Evolutionary conservation across 257 asterid genomes (phyloP), one percentile per base, ranked within the genome.

Genomic region (Vinca minor): DNA sequence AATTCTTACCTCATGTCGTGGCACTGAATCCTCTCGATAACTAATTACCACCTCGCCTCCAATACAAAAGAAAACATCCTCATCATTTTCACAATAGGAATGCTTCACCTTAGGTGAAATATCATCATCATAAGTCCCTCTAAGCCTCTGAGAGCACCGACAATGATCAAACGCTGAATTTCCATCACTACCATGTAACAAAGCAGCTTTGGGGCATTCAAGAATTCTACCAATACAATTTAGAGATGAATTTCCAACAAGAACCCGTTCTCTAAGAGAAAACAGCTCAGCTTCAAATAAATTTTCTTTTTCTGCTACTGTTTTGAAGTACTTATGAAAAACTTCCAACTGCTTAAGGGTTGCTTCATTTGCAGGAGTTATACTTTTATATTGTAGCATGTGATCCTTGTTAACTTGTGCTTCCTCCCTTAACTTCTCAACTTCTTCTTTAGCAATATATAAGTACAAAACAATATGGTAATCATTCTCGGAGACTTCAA

Each of bases 321-420:
- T 75, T 74, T 66, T 84, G 4, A 76, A 74, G 70, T 76, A 84
- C 83, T 87, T 94, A 53, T 79, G 77, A 52, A 82, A 76, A 41
- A 45, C 65, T 73, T 87, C 98, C 79, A 87, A 76, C 70, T 87
- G 85, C 70, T 79, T 85, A 63, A 89, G 81, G 31, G 97, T 96
- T 28, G 78, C 85, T 82, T 92, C 98, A 65, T 83, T 92, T 32
- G 80, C 88, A 77, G 82, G 82, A 65, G 98, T 94, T 26, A 92
- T 85, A 78, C 84, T 79, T 81, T 92, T 92, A 74, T 89, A 92
- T 91, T 92, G 92, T 57, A 76, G 81, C 98, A 92, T 85, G 82
- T 92, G 97, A 38, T 80, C 83, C 63, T 87, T 84, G 83, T 77
- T 83, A 52, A 77, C 79, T 81, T 74, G 74, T 58, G 84, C 87